Conservation (phyloP, 257 asterid genomes). For the Nicotiana obtusifolia region DNA sequence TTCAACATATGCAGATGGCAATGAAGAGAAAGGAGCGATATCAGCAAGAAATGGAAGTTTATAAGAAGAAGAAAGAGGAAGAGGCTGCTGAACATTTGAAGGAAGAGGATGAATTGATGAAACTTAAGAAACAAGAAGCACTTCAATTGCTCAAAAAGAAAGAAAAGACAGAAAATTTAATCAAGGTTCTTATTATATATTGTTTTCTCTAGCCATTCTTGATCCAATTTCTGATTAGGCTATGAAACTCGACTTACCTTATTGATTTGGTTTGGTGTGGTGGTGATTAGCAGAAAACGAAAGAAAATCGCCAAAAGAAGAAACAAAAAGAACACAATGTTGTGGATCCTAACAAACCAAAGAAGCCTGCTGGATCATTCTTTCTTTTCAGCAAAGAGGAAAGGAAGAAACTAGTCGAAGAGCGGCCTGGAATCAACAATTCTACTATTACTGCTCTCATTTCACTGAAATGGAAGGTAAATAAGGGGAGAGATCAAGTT, state of each 20-base stretch:
- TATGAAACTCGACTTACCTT: background rate
- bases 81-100: constrained; percentile 41
- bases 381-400: constrained; percentile 69
- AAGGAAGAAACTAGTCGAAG: constrained; percentile 51
- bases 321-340: constrained; percentile 43
- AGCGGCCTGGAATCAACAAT: constrained; percentile 56
- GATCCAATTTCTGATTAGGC: background rate
- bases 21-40: constrained; percentile 59
- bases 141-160: constrained; percentile 88
- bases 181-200: constrained; percentile 42
- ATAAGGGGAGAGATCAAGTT: too few species aligned
- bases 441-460: constrained; percentile 60
- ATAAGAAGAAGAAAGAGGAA: constrained; percentile 76
- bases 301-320: constrained; percentile 54
- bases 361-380: constrained; percentile 82
- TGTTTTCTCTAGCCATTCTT: background rate
- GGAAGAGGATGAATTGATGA: constrained; percentile 67
- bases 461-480: constrained; percentile 84
- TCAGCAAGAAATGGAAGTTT: constrained; percentile 59
- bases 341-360: constrained; percentile 83
- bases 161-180: constrained; percentile 64
- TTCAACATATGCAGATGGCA: constrained; percentile 39
- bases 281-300: constrained; percentile 49
- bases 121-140: constrained; percentile 85
- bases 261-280: background rate